Evolutionary conservation across 441 rosid genomes (phyloP), one percentile per base, ranked within the genome.

Genomic region (Erodium texanum): DNA sequence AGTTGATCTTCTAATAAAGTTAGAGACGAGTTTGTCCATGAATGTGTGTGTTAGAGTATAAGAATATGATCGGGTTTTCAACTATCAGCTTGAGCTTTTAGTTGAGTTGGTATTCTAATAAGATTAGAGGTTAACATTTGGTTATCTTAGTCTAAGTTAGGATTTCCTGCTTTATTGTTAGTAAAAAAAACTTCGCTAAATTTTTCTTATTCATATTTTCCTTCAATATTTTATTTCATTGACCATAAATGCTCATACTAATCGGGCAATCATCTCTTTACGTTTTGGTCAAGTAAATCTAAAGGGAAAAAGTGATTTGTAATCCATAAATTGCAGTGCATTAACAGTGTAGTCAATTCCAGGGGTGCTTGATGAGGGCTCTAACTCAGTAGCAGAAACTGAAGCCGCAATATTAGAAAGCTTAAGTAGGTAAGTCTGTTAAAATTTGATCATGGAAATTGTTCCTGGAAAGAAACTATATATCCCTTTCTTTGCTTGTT

Each of bases 301-400:
- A n/a, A n/a, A n/a, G n/a, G n/a, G n/a, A 41, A 68, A 1, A 77
- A 65, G 68, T 67, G 69, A 71, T 63, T 54, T 45, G 34, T 54
- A 58, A 63, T 61, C 34, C 67, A 66, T 70, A 73, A 68, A 79
- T 76, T 70, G 71, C 68, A 64, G 76, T 70, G 61, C 69, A 75
- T 75, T 83, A 72, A 83, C 45, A 68, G 62, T 75, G 67, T 79
- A 34, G 59, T 74, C 65, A 68, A 76, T 83, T 79, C 70, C 84
- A 88, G 96, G 92, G 96, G 74, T 86, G 75, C 78, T 78, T 74
- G 85, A 83, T 52, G 92, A 87, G 77, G 96, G 97, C 58, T 34
- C 64, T 5, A 88, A 86, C 54, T 75, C 86, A 24, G 83, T 93
- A 24, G 90, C 89, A 20, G 85, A 81, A 77, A 91, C 87, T 68